Base-by-base conservation (phyloP, 2,329 filamentous ascomycete genomes). In the Lasiodiplodia hormozganensis region DNA sequence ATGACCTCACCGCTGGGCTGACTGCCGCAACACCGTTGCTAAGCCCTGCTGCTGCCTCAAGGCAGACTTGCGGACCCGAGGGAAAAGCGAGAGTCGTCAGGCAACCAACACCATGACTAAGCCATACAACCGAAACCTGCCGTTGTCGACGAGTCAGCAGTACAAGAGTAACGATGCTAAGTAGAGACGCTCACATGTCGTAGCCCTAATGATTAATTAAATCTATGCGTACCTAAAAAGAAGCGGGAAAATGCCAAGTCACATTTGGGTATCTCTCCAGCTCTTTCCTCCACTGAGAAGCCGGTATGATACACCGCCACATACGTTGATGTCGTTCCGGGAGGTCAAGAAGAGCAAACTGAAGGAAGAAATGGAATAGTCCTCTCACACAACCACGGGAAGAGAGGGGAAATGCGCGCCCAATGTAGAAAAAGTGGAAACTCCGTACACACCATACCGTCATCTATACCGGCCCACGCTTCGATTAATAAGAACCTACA, bases 241-340 rank as follows among this genome's bases (percentile, higher is more conserved):
- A 64, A 64, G 43, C 60, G 51, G 60, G 28, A 64, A 52, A 49
- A 64, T 23, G 60, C n/a, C 40, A 52, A 40, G 21, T 64, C 43
- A 64, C 28, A 52, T 52, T 52, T 64, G 60, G 60, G 60, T 64
- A 64, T 64, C 28, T 64, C 47, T 38, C 60, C 60, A 64, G 60
- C 60, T 52, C 47, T 64, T 64, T 36, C 60, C 60, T 64, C 60
- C 60, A 52, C 60, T 52, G 60, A 47, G 38, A 52, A 52, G 47
- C 60, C 60, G 60, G 60, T 38, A 64, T 52, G 60, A 64, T 64
- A 52, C 60, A 64, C 60, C 47, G 12, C 38, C n/a, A 21, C 60
- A 18, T 64, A 52, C 47, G 18, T 62, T n/a, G 58, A 51, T n/a
- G 28, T 14, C 7, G 34, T 21, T n/a, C 14, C n/a, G 31, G 47